Conservation (phyloP, 192 early-diverging fungal species). For the Mortierella claussenii region DNA sequence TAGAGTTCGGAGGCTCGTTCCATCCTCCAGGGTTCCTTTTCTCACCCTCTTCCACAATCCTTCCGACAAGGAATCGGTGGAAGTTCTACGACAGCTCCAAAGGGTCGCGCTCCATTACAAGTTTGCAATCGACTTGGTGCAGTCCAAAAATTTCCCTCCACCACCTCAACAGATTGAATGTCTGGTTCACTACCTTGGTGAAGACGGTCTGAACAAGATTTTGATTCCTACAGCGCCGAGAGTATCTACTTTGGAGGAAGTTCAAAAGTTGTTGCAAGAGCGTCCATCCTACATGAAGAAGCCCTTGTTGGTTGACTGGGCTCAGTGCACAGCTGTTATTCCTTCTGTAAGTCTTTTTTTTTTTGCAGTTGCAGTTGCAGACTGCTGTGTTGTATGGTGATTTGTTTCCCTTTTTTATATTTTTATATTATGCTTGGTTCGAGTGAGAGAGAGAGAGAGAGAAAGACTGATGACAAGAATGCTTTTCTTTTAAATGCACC, state of each 20-base stretch:
- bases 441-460: too few relatives aligned
- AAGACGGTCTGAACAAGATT: constrained; percentile 8
- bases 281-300: constrained; percentile 27
- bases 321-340: constrained; percentile 25
- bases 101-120: constrained; percentile 6
- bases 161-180: constrained; percentile 10
- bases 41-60: constrained; percentile 48
- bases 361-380: background rate
- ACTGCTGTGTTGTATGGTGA: background rate
- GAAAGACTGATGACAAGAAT: too few relatives aligned
- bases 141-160: constrained; percentile 18
- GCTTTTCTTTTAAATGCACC: too few relatives aligned
- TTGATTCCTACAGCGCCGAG: constrained; percentile 5
- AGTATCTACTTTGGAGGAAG: constrained; percentile 21
- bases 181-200: constrained; percentile 19
- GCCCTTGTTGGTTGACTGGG: constrained; percentile 44
- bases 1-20: constrained; percentile 15
- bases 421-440: background rate
- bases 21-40: constrained; percentile 27
- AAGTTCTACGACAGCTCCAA: constrained; percentile 25
- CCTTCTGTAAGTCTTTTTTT: constrained; percentile 22
- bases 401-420: background rate
- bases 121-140: constrained; percentile 27
- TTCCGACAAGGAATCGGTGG: background rate
- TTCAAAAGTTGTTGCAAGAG: constrained; percentile 15